Conservation (phyloP, 306 rosid genomes). For the Casuarina equisetifolia region DNA sequence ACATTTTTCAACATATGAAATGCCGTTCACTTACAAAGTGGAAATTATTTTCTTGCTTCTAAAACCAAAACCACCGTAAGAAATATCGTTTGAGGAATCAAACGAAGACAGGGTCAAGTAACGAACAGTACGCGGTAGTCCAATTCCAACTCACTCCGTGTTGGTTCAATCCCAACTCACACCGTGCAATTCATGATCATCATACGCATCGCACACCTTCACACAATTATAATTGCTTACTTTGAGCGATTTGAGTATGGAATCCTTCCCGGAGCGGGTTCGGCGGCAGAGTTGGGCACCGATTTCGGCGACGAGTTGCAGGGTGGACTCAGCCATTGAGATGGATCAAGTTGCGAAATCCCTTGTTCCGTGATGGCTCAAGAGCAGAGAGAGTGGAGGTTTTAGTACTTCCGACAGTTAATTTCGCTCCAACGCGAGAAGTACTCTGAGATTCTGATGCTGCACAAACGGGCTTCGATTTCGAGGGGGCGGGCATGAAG, state of each 20-base stretch:
- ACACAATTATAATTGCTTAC: slow-evolving; percentile 31
- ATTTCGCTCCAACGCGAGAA: neutral
- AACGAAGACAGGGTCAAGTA: neutral
- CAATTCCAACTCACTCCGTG: neutral
- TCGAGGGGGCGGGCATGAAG: neutral
- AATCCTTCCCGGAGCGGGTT: slow-evolving; percentile 68
- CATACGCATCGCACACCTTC: neutral
- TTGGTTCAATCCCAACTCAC: neutral
- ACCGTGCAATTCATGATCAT: neutral
- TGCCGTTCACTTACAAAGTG: neutral
- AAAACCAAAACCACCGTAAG: neutral
- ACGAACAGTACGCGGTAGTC: neutral
- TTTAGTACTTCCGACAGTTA: neutral
- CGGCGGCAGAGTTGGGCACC: slow-evolving; percentile 53
- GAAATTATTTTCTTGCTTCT: neutral
- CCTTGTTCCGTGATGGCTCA: slow-evolving; percentile 1
- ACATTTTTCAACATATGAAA: neutral
- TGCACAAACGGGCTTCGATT: neutral
- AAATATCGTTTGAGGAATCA: neutral
- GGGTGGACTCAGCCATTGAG: slow-evolving; percentile 54
- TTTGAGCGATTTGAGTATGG: slow-evolving; percentile 64
- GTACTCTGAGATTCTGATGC: neutral
- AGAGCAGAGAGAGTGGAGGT: neutral
- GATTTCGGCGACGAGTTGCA: slow-evolving; percentile 56
- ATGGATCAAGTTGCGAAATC: slow-evolving; percentile 12